Conservation (phyloP, 2,329 filamentous ascomycete species). For the Pseudocercospora vitis region DNA sequence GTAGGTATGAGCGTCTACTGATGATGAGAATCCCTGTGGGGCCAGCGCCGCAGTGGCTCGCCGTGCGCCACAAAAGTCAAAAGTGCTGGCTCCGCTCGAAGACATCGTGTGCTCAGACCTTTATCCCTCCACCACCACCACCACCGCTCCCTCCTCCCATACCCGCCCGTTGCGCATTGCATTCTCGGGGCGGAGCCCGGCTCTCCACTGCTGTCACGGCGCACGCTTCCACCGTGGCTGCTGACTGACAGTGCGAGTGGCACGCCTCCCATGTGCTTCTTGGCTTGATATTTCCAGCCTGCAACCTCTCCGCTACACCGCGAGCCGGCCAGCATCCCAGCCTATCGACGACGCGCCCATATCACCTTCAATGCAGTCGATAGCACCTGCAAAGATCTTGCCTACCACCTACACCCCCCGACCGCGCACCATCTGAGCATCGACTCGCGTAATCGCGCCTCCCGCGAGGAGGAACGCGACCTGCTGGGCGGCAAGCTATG, state of each 20-base stretch:
- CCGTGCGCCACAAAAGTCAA: no score
- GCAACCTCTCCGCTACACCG: background rate
- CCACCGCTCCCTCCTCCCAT: no score
- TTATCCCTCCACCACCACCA: no score
- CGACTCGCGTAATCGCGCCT: background rate
- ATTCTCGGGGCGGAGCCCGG: no score
- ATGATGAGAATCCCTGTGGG: no score
- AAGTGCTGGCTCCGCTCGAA: no score
- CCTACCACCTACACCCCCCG: background rate
- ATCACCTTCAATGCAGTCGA: constrained; percentile 3
- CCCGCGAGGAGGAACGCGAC: background rate
- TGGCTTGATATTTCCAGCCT: background rate
- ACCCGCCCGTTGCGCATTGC: no score
- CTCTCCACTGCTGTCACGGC: no score
- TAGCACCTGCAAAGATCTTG: background rate
- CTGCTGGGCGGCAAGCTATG: constrained; percentile 11
- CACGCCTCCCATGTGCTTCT: background rate
- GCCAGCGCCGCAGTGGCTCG: no score
- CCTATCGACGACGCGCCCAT: background rate
- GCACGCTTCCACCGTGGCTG: background rate
- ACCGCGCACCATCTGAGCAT: background rate
- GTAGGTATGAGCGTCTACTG: no score
- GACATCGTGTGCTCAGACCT: no score
- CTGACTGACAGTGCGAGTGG: background rate
- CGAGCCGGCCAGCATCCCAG: background rate